These are phyloP conservation scores for Lasiodiplodia sp. DNA, from an alignment of 2,329 filamentous ascomycete genomes.

Conservation along the genomic window DNA sequence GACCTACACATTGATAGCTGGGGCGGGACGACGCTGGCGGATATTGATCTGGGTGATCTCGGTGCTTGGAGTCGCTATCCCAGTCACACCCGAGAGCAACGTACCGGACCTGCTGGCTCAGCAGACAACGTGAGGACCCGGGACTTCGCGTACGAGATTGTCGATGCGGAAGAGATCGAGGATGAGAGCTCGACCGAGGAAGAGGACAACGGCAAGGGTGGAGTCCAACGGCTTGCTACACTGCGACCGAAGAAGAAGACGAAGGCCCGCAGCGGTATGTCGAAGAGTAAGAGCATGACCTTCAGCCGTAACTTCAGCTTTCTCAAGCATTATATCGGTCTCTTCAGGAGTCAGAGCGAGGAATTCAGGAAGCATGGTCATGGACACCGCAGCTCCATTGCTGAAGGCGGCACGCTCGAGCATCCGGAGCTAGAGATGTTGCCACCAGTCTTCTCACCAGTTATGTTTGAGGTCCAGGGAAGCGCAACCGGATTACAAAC, in stretches of 20 bases:
- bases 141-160: slow-evolving; percentile 51
- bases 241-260: slow-evolving; percentile 19
- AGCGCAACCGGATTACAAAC: background rate
- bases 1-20: slow-evolving; percentile 8
- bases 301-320: slow-evolving; percentile 50
- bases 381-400: slow-evolving; percentile 54
- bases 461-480: background rate
- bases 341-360: slow-evolving; percentile 51
- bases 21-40: slow-evolving; percentile 6
- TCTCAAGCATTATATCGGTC: slow-evolving; percentile 53
- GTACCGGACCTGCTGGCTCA: slow-evolving; percentile 49
- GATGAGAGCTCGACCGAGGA: slow-evolving; percentile 37
- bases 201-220: slow-evolving; percentile 34
- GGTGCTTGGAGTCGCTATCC: slow-evolving; percentile 57
- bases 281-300: slow-evolving; percentile 49
- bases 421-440: slow-evolving; percentile 58
- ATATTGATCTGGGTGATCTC: slow-evolving; percentile 25
- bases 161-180: slow-evolving; percentile 37
- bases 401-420: slow-evolving; percentile 51
- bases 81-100: slow-evolving; percentile 53
- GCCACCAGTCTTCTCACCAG: slow-evolving; percentile 41
- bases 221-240: slow-evolving; percentile 10
- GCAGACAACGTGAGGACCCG: slow-evolving; percentile 49
- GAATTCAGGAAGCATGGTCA: slow-evolving; percentile 49
- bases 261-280: slow-evolving; percentile 33